A percentile compares a stretch with the other conserved stretches of the same genome.
These are phyloP conservation scores for Usnea hakonensis DNA, from an alignment of 495 filamentous ascomycete genomes.

Conservation along the genomic window DNA sequence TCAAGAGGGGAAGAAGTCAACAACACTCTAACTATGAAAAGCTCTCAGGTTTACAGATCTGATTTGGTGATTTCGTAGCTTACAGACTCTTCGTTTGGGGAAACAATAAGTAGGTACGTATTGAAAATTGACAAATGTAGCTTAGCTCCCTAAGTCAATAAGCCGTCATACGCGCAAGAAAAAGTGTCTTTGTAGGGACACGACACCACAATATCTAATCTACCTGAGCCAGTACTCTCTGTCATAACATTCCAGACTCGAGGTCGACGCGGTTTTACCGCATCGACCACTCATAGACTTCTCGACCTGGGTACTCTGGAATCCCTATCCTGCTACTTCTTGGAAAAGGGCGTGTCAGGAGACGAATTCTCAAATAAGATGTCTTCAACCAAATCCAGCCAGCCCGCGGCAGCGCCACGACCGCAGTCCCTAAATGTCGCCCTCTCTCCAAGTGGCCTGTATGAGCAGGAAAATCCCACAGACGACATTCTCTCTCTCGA, in stretches of 20 bases:
- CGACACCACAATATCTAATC: background rate
- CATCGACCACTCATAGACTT: background rate
- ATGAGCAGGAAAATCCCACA: slow-evolving; percentile 2
- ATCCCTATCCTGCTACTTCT: background rate
- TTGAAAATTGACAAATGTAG: no score
- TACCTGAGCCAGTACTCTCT: no score
- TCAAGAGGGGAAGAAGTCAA: no score
- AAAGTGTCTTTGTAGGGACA: background rate
- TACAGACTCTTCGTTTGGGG: no score
- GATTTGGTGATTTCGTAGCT: no score
- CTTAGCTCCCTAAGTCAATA: no score
- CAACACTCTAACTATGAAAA: no score
- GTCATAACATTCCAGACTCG: no score
- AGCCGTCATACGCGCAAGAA: background rate
- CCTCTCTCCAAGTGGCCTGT: background rate
- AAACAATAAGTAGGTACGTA: no score
- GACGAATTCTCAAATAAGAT: background rate
- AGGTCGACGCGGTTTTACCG: background rate
- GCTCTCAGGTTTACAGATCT: no score
- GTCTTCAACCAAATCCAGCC: background rate
- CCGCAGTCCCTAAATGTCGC: background rate
- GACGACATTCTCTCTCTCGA: background rate
- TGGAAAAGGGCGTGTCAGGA: background rate
- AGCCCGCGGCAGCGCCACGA: background rate
- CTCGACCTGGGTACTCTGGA: background rate